Conservation (phyloP, 2,329 filamentous ascomycete genomes). For the Clarireedia paspali region DNA sequence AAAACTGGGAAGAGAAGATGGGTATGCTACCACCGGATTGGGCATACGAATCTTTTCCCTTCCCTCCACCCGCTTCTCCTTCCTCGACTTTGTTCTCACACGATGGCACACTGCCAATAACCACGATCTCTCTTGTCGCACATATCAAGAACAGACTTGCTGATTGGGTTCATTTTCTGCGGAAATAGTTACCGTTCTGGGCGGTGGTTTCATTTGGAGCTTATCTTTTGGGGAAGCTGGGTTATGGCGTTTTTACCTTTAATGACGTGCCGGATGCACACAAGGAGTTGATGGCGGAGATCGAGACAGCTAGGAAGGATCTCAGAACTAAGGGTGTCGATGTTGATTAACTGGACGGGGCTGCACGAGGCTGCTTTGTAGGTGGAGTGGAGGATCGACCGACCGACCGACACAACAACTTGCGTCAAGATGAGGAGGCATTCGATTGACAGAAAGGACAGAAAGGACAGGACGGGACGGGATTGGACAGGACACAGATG, state of each 20-base stretch:
- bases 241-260: constrained; percentile 52
- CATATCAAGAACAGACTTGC: constrained; percentile 6
- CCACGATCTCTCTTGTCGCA: constrained; percentile 3
- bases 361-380: not conserved
- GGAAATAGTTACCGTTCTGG: constrained; percentile 79
- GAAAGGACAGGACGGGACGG: not conserved
- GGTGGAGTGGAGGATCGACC: not conserved
- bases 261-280: constrained; percentile 91
- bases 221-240: constrained; percentile 85
- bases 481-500: not conserved
- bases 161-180: constrained; percentile 5
- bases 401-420: no score
- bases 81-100: constrained; percentile 5
- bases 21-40: not conserved
- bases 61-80: not conserved
- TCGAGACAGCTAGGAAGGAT: constrained; percentile 67
- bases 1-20: constrained; percentile 1
- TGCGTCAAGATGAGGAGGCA: no score
- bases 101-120: constrained; percentile 1
- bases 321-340: constrained; percentile 67
- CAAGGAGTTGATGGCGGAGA: constrained; percentile 80
- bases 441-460: no score
- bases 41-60: constrained; percentile 9
- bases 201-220: constrained; percentile 83
- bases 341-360: constrained; percentile 23